Evolutionary conservation across 495 filamentous ascomycete genomes (phyloP).

Genomic region (Lineolata rhizophorae): DNA sequence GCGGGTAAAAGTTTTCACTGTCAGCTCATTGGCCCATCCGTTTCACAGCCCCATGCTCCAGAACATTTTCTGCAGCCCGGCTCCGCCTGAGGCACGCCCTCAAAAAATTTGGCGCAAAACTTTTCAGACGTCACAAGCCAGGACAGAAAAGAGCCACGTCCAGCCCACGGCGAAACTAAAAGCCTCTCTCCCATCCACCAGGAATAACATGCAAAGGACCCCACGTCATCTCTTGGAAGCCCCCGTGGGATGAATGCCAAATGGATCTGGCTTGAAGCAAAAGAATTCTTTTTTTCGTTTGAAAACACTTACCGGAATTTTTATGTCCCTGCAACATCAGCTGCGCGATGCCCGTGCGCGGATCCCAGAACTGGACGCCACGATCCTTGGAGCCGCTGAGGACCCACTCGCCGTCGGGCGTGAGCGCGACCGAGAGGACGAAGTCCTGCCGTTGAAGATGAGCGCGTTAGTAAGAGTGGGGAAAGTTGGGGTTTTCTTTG

Average conservation of each 20-base stretch:
- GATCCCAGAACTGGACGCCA: slow-evolving; percentile 24
- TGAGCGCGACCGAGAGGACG: slow-evolving; percentile 20
- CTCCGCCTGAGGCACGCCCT: no score
- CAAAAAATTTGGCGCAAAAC: no score
- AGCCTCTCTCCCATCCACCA: no score
- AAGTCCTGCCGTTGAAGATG: slow-evolving; percentile 14
- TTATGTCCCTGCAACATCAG: slow-evolving; percentile 23
- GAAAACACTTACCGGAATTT: slow-evolving; percentile 20
- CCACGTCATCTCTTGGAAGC: no score
- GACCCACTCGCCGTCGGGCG: slow-evolving; percentile 20
- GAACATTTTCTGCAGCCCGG: not conserved
- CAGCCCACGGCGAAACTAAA: no score
- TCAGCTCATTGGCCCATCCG: slow-evolving; percentile 1
- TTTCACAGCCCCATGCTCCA: slow-evolving; percentile 1
- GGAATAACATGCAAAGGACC: no score
- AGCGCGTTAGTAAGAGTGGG: not conserved
- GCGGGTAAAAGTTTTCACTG: slow-evolving; percentile 2
- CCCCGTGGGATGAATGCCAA: no score
- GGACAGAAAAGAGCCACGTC: no score
- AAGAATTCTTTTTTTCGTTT: no score
- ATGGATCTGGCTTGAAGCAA: no score
- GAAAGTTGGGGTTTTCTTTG: no score
- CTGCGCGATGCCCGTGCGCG: slow-evolving; percentile 18
- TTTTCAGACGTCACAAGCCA: no score
- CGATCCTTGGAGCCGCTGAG: slow-evolving; percentile 21